Percentiles rank a stretch among this genome's conserved stretches.
Conservation (phyloP, 1,139 yeast species). For the Scheffersomyces titani region DNA sequence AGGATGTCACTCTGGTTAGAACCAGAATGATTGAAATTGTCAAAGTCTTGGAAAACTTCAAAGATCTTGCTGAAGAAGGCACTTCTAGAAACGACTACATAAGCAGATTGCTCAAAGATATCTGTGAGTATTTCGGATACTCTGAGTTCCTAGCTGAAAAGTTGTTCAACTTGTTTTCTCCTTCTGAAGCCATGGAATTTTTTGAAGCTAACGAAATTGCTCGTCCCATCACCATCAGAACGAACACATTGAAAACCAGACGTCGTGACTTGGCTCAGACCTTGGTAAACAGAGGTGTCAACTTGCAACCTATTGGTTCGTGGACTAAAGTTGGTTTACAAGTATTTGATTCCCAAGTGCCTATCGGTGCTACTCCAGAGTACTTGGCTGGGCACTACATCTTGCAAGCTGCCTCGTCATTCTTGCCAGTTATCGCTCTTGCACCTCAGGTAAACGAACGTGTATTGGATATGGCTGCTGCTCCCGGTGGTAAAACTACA, state of each 20-base stretch:
- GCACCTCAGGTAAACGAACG: conserved; percentile 97
- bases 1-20: conserved; percentile 79
- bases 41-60: conserved; percentile 92
- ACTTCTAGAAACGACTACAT: conserved; percentile 81
- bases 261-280: conserved; percentile 96
- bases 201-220: conserved; percentile 98
- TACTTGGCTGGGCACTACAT: conserved; percentile 97
- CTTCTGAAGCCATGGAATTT: conserved; percentile 96
- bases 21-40: conserved; percentile 95
- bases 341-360: conserved; percentile 96
- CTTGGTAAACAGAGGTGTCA: conserved; percentile 94
- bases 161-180: conserved; percentile 84
- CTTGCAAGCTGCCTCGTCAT: conserved; percentile 97
- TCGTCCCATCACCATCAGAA: conserved; percentile 94
- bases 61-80: conserved; percentile 81
- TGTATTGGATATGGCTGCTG: conserved; percentile 97
- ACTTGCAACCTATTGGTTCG: conserved; percentile 92
- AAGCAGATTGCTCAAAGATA: conserved; percentile 76
- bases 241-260: conserved; percentile 91
- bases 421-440: conserved; percentile 95
- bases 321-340: conserved; percentile 99
- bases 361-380: conserved; percentile 99
- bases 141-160: conserved; percentile 93
- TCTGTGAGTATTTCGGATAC: conserved; percentile 95
- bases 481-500: conserved; percentile 99